A percentile compares a stretch with the other conserved stretches of the same genome.
Conservation (phyloP, 2,329 filamentous ascomycete species). For the Clarireedia sp. region DNA sequence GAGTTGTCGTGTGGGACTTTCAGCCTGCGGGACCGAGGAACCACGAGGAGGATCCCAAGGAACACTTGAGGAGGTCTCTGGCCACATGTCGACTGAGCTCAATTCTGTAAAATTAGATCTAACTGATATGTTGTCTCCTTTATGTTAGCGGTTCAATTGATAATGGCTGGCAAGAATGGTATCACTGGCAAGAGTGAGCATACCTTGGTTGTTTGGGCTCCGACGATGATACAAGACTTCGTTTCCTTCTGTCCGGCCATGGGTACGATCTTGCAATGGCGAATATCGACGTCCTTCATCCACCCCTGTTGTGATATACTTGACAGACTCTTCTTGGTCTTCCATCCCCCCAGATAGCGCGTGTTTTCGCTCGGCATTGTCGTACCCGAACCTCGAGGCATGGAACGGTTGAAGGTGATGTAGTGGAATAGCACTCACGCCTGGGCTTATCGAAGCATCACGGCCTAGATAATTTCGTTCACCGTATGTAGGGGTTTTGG, state of each 20-base stretch:
- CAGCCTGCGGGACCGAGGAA: not conserved
- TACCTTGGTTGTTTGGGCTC: no score
- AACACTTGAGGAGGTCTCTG: constrained; percentile 1
- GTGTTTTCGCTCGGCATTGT: not conserved
- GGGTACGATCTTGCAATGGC: no score
- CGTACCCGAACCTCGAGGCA: not conserved
- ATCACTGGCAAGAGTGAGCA: no score
- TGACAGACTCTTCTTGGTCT: no score
- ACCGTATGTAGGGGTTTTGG: not conserved
- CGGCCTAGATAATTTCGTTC: not conserved
- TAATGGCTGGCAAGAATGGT: no score
- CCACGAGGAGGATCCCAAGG: not conserved
- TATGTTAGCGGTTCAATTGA: not conserved
- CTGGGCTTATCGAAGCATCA: constrained; percentile 19
- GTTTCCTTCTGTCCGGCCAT: no score
- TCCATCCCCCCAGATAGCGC: no score
- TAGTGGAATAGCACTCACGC: constrained; percentile 15
- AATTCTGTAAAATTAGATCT: not conserved
- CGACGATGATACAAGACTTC: no score
- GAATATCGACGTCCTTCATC: no score
- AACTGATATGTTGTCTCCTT: not conserved
- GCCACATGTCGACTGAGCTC: not conserved
- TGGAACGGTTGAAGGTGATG: no score
- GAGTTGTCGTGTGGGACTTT: not conserved
- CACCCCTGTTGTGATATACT: no score